A percentile compares a stretch with the other conserved stretches of the same genome.
These are phyloP conservation scores for Rugonectria rugulosa DNA, from an alignment of 2,329 filamentous ascomycete genomes.

Conservation along the genomic window DNA sequence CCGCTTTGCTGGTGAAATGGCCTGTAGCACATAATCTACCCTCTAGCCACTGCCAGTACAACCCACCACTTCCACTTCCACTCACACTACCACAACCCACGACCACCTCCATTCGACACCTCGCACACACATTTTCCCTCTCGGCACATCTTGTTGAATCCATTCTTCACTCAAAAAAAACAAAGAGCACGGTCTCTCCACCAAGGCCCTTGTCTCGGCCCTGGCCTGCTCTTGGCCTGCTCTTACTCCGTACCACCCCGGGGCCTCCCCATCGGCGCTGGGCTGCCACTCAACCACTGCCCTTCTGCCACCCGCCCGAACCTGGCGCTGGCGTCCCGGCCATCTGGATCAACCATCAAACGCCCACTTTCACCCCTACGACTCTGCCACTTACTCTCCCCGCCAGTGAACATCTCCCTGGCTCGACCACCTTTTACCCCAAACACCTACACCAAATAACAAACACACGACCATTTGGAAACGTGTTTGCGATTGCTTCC, in stretches of 20 bases:
- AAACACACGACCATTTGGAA: constrained; percentile 13
- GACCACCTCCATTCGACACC: too few relatives aligned
- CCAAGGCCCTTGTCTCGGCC: too few relatives aligned
- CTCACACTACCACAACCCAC: too few relatives aligned
- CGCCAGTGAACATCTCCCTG: constrained; percentile 21
- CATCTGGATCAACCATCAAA: constrained; percentile 39
- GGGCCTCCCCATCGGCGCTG: constrained; percentile 20
- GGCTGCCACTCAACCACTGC: constrained; percentile 35
- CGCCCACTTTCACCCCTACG: constrained; percentile 17
- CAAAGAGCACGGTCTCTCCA: too few relatives aligned
- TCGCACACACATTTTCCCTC: too few relatives aligned
- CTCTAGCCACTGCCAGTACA: too few relatives aligned
- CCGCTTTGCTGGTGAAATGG: too few relatives aligned
- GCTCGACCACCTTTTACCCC: constrained; percentile 16
- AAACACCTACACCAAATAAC: constrained; percentile 19
- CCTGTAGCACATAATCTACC: too few relatives aligned
- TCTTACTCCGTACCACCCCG: not conserved
- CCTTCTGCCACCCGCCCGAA: constrained; percentile 38
- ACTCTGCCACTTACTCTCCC: too few relatives aligned
- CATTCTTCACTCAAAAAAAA: constrained; percentile 3
- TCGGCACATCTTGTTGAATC: not conserved
- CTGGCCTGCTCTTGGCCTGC: too few relatives aligned
- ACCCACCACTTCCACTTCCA: too few relatives aligned
- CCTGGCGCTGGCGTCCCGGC: constrained; percentile 35
- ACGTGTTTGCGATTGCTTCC: not conserved